Conservation (phyloP, 148 eudicot genomes). For the Nepenthes mirabilis region DNA sequence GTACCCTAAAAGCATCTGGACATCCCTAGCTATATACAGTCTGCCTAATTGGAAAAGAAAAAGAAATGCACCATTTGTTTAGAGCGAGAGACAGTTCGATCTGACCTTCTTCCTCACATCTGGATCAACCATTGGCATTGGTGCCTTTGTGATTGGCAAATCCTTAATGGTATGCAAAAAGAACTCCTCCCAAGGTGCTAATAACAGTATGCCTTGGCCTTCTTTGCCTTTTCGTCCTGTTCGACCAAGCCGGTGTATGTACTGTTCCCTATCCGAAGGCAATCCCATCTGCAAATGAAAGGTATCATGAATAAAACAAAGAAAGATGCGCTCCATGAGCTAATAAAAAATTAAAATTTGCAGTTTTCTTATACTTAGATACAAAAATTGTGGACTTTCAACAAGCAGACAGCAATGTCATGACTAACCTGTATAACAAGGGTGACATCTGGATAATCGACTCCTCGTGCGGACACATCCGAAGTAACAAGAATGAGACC, state of each 20-base stretch:
- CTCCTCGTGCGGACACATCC: conserved; percentile 98
- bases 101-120: conserved; percentile 60
- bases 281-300: conserved; percentile 50
- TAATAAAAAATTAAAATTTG: not conserved
- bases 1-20: no score
- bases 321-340: no score
- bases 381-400: not conserved
- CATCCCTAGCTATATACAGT: no score
- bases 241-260: conserved; percentile 95
- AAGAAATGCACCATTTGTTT: not conserved
- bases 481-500: conserved; percentile 94
- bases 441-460: conserved; percentile 95
- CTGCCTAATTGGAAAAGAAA: not conserved
- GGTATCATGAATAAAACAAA: not conserved
- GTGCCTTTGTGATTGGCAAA: conserved; percentile 59
- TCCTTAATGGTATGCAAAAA: conserved; percentile 64
- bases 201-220: conserved; percentile 73
- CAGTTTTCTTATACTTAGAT: not conserved
- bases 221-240: conserved; percentile 97
- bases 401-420: not conserved
- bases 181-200: conserved; percentile 85
- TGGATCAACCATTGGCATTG: conserved; percentile 48
- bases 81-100: not conserved
- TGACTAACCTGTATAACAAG: conserved; percentile 78
- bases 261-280: conserved; percentile 83